Percentiles rank a stretch among this genome's conserved stretches.
phyloP scores from a whole-genome alignment of 2,329 filamentous ascomycete species.

The Venturia carpophila region DNA sequence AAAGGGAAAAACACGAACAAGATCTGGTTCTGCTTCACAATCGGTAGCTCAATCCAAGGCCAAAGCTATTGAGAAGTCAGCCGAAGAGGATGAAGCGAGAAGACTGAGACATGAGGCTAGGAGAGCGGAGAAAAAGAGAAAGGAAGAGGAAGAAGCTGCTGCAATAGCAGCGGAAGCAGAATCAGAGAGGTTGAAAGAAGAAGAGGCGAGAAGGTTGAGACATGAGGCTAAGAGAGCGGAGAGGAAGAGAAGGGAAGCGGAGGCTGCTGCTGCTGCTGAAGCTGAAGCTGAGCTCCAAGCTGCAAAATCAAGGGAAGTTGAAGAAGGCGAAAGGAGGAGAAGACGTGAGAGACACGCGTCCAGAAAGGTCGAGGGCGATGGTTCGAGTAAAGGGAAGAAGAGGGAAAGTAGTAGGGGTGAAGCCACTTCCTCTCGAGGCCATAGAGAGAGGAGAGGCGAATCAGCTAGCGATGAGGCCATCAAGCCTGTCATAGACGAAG shows the following conservation, averaged over 20 bases:
- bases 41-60: not conserved
- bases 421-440: not conserved
- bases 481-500: conserved; percentile 12
- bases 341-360: conserved; percentile 4
- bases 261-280: conserved; percentile 4
- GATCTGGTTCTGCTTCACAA: conserved; percentile 7
- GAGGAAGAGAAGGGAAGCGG: conserved; percentile 4
- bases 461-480: not conserved
- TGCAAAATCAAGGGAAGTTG: not conserved
- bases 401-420: not conserved
- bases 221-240: conserved; percentile 9
- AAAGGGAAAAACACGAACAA: not conserved
- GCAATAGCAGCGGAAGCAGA: not conserved
- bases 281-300: not conserved
- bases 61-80: not conserved
- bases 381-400: not conserved
- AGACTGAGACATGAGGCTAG: not conserved
- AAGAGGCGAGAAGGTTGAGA: conserved; percentile 7
- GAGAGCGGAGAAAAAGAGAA: conserved; percentile 4
- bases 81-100: conserved; percentile 11
- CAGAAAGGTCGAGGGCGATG: not conserved
- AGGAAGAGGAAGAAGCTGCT: conserved; percentile 7
- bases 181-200: not conserved
- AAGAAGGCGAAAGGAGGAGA: conserved; percentile 9
- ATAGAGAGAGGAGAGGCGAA: not conserved